Evolutionary conservation across 441 rosid species (phyloP).

Genomic region (Erodium chrysanthum): DNA sequence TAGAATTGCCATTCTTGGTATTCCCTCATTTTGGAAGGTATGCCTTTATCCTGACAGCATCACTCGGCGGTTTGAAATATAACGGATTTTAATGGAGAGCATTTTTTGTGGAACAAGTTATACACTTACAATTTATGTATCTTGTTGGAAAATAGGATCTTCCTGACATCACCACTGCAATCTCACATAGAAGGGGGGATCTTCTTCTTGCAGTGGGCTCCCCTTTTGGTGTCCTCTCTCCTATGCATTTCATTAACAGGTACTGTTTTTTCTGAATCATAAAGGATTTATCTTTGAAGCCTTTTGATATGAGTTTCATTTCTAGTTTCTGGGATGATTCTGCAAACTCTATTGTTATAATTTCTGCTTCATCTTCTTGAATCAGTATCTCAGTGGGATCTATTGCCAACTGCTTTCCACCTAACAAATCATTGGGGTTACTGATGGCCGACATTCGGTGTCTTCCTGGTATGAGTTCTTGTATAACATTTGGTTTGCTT

Average conservation of each 20-base stretch:
- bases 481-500: constrained; percentile 17
- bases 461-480: constrained; percentile 67
- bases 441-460: constrained; percentile 91
- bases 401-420: constrained; percentile 68
- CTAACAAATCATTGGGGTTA: constrained; percentile 35
- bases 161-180: constrained; percentile 33
- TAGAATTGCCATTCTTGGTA: constrained; percentile 75
- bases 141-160: constrained; percentile 40
- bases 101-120: constrained; percentile 11
- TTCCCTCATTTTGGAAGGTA: constrained; percentile 44
- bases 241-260: constrained; percentile 87
- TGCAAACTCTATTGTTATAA: not conserved
- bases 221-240: constrained; percentile 89
- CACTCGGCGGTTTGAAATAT: not conserved
- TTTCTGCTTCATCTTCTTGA: constrained; percentile 24
- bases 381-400: constrained; percentile 71
- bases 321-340: not conserved
- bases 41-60: not conserved
- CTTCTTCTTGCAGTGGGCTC: constrained; percentile 75
- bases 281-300: too few relatives aligned
- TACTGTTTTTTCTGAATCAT: constrained; percentile 16
- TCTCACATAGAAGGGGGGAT: constrained; percentile 50
- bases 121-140: not conserved
- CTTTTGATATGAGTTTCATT: too few relatives aligned
- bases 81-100: not conserved